These are phyloP conservation scores for Mucor lusitanicus DNA, from an alignment of 371 early-diverging fungal species.

Conservation along the genomic window DNA sequence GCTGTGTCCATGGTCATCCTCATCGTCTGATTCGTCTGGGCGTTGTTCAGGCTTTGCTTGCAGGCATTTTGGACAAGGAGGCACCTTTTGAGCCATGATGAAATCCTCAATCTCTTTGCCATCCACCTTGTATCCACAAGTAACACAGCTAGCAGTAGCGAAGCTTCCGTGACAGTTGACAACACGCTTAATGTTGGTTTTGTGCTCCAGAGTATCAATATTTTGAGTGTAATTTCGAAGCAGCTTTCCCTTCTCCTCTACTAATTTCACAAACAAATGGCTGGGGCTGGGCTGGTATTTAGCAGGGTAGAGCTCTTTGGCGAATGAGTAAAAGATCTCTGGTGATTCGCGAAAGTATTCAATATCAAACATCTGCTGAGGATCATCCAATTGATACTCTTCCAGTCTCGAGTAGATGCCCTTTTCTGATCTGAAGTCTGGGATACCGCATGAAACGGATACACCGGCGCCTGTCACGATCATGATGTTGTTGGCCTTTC, in stretches of 20 bases:
- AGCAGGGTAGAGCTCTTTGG: constrained; percentile 86
- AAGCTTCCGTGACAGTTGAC: constrained; percentile 94
- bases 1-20: constrained; percentile 27
- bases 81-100: constrained; percentile 65
- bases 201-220: constrained; percentile 96
- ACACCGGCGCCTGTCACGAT: constrained; percentile 94
- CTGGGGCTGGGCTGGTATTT: constrained; percentile 91
- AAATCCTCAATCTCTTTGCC: constrained; percentile 80
- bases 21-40: constrained; percentile 21
- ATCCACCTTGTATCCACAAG: constrained; percentile 75
- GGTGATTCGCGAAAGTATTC: constrained; percentile 84
- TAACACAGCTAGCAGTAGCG: constrained; percentile 89
- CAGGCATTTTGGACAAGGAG: constrained; percentile 50
- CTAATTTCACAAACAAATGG: constrained; percentile 89
- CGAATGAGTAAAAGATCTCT: constrained; percentile 93
- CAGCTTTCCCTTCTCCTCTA: constrained; percentile 82
- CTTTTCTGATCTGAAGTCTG: constrained; percentile 95
- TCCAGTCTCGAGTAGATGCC: constrained; percentile 92
- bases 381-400: constrained; percentile 78
- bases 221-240: constrained; percentile 98
- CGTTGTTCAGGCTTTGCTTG: neutral
- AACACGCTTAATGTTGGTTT: constrained; percentile 82
- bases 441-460: constrained; percentile 96
- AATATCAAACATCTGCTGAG: constrained; percentile 93
- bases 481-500: constrained; percentile 75